Percentiles rank a stretch among this genome's conserved stretches.
Evolutionary conservation across 495 filamentous ascomycete species (phyloP).

Genomic region (Podospora sp.): DNA sequence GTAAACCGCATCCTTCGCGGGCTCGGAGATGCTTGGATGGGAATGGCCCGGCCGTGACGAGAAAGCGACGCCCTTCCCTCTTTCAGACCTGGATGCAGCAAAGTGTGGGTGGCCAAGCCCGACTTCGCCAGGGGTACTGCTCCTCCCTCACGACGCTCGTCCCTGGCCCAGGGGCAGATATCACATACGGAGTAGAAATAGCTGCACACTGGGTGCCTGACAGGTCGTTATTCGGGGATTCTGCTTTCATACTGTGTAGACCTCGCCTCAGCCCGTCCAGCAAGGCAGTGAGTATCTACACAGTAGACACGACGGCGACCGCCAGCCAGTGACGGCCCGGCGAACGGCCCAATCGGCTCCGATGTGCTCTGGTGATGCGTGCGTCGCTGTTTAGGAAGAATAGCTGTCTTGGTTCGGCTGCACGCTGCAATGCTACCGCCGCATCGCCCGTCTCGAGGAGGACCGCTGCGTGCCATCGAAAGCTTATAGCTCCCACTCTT

Average conservation of each 20-base stretch:
- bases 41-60: not conserved
- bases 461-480: slow-evolving; percentile 2
- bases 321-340: not conserved
- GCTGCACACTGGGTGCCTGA: not conserved
- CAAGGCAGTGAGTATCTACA: not conserved
- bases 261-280: not conserved
- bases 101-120: slow-evolving; percentile 13
- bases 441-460: not conserved
- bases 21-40: slow-evolving; percentile 6
- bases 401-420: slow-evolving; percentile 21
- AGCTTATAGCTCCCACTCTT: slow-evolving; percentile 5
- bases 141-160: not conserved
- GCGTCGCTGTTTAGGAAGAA: slow-evolving; percentile 19
- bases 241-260: not conserved
- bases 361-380: slow-evolving; percentile 15
- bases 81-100: slow-evolving; percentile 9
- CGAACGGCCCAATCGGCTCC: slow-evolving; percentile 16
- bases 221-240: not conserved
- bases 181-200: no score
- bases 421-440: slow-evolving; percentile 22
- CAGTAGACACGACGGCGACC: not conserved
- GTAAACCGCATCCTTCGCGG: not conserved
- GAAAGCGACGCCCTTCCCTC: not conserved
- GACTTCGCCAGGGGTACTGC: not conserved
- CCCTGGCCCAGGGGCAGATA: not conserved